Base-by-base conservation (phyloP, 106 monocot genomes). In the Chionographis japonica region DNA sequence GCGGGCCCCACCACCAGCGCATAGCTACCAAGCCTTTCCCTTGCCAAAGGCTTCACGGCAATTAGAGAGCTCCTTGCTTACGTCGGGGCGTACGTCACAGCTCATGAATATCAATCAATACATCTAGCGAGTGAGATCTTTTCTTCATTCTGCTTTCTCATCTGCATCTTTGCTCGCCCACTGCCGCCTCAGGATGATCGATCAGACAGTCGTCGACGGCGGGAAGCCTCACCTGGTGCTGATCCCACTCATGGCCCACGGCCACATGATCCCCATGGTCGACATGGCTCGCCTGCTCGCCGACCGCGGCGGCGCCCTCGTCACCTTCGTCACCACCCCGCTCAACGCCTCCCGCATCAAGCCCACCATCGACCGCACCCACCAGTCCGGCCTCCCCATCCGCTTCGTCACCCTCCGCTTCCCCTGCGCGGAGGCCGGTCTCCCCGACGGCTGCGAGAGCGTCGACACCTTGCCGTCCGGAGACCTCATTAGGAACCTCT, bases 261-360 rank as follows among this genome's bases (percentile, higher is more conserved):
- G 85, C 67, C 89, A 85, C 75, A 82, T 75, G 52, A 89, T 89
- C 61, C 89, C 85, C 61, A 77, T 82, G 76, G 27, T 75, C 7
- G 89, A 85, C 77, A 35, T 85, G 3, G 85, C 72, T 14, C 67
- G 76, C 3, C 71, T 82, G 16, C 77, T 89, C 37, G 79, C 89
- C n/a, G 51, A 59, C 12, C 81, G 82, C 6, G 83, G 85, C 19
- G 79, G 27, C 27, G 27, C 69, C 12, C 70, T 2, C 1, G 82
- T 80, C 56, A 83, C 57, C 70, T 8, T 90, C 74, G 57, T 90
- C 65, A 85, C 77, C 50, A 85, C 89, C 8, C 85, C 74, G 0
- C 52, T 77, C 7, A 90, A 85, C 68, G 70, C 73, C 37, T 35
- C 69, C 14, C 69, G 85, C 4, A 61, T 74, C 66, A 12, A 46